Conservation (phyloP, 2,329 filamentous ascomycete species). For the Fusarium pininemorale region DNA sequence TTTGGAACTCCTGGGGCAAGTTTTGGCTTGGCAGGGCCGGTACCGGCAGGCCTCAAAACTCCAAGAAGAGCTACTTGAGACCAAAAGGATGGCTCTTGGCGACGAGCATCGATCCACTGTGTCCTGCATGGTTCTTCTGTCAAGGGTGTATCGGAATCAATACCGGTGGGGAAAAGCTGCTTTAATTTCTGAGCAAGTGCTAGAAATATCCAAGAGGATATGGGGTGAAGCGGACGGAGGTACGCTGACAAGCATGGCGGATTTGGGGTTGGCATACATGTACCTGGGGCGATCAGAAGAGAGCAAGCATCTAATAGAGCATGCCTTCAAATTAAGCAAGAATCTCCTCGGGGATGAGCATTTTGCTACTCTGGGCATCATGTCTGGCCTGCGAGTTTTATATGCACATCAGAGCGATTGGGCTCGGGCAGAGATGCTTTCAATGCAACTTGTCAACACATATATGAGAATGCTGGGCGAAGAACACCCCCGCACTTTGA, state of each 20-base stretch:
- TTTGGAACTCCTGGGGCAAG: accelerated
- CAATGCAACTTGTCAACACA: accelerated
- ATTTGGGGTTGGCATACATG: accelerated
- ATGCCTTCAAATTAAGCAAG: accelerated
- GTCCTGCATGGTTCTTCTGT: accelerated
- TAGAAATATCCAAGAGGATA: accelerated
- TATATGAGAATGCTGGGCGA: accelerated
- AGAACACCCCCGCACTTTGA: accelerated
- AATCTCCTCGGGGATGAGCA: accelerated
- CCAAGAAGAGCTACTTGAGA: accelerated
- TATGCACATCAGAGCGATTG: accelerated
- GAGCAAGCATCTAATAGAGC: accelerated
- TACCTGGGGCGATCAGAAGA: accelerated
- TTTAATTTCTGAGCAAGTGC: accelerated
- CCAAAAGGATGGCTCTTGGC: accelerated
- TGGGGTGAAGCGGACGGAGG: accelerated
- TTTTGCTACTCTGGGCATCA: accelerated
- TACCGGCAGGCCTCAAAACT: accelerated
- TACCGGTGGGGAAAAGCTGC: accelerated
- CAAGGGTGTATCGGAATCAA: accelerated
- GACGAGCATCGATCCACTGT: neutral
- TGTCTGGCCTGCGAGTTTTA: accelerated
- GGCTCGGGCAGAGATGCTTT: accelerated
- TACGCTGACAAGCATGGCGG: accelerated
- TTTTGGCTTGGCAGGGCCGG: accelerated